Percentiles rank a stretch among this genome's conserved stretches.
Conservation (phyloP, 495 filamentous ascomycete species). For the Lasiosphaeria hispida region DNA sequence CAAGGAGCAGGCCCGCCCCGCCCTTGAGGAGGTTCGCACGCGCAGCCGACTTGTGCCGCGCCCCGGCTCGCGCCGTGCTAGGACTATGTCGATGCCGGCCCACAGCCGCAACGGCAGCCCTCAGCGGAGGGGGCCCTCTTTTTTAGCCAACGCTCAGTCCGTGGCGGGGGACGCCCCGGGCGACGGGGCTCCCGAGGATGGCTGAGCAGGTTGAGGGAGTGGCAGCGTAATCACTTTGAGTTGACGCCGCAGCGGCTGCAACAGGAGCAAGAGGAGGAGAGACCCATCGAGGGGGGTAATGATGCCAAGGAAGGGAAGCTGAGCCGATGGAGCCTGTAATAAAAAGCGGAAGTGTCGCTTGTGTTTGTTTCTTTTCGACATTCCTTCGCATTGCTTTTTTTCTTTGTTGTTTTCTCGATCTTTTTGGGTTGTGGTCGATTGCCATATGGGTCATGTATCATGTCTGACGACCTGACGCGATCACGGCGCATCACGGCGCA, state of each 20-base stretch:
- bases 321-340: conserved; percentile 4
- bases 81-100: conserved; percentile 32
- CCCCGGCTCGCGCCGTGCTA: conserved; percentile 26
- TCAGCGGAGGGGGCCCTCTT: conserved; percentile 8
- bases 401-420: too few species aligned
- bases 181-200: conserved; percentile 3
- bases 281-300: not conserved
- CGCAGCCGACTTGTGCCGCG: conserved; percentile 20
- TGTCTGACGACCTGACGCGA: too few species aligned
- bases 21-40: conserved; percentile 31
- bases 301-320: not conserved
- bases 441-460: too few species aligned
- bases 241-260: too few species aligned
- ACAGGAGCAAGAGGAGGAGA: not conserved
- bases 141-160: conserved; percentile 29
- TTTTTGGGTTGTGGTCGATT: too few species aligned
- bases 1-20: conserved; percentile 37
- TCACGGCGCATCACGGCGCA: too few species aligned
- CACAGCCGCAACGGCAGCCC: conserved; percentile 23
- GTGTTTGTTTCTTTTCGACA: not conserved
- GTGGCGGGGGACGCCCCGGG: not conserved
- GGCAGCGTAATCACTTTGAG: not conserved
- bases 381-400: too few species aligned
- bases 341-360: not conserved
- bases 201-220: not conserved